phyloP scores from a whole-genome alignment of 257 asterid genomes.

The Fraxinus pennsylvanica region DNA sequence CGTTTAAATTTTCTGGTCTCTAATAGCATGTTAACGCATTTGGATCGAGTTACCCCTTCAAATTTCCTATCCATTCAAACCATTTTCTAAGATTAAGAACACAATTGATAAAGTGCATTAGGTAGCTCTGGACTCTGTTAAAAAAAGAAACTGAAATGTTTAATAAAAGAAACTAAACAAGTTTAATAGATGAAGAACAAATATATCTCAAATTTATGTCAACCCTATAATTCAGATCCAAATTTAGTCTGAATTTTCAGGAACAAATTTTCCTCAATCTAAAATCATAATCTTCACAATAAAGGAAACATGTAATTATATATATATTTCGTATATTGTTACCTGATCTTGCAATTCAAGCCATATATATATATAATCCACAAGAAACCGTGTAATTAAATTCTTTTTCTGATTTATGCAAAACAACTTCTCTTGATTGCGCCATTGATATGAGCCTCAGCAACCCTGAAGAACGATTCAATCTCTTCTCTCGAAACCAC shows the following conservation, averaged over 20 bases:
- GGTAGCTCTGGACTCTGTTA: not conserved
- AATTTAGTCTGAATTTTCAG: conserved; percentile 8
- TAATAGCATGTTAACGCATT: too few relatives aligned
- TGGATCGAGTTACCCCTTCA: not conserved
- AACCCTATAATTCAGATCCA: conserved; percentile 20
- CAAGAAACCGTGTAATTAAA: conserved; percentile 9
- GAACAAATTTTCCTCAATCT: conserved; percentile 13
- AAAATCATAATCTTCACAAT: conserved; percentile 7
- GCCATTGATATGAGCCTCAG: conserved; percentile 25
- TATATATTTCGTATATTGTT: not conserved
- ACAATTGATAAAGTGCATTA: too few relatives aligned
- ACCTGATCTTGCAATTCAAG: conserved; percentile 1
- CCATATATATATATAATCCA: not conserved
- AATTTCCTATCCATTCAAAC: conserved; percentile 16
- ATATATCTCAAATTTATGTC: not conserved
- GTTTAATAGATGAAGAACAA: not conserved
- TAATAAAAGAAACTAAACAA: conserved; percentile 10
- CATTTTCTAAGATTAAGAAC: not conserved
- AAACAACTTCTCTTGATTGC: conserved; percentile 44
- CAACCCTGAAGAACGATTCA: conserved; percentile 45
- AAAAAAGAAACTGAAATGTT: not conserved
- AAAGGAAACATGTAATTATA: not conserved
- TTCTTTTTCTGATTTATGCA: conserved; percentile 19
- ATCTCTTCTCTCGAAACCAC: conserved; percentile 39
- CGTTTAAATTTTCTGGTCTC: too few relatives aligned